A percentile compares a stretch with the other conserved stretches of the same genome.
These are phyloP conservation scores for Botrytis pseudocinerea DNA, from an alignment of 2,329 filamentous ascomycete species.

Conservation along the genomic window DNA sequence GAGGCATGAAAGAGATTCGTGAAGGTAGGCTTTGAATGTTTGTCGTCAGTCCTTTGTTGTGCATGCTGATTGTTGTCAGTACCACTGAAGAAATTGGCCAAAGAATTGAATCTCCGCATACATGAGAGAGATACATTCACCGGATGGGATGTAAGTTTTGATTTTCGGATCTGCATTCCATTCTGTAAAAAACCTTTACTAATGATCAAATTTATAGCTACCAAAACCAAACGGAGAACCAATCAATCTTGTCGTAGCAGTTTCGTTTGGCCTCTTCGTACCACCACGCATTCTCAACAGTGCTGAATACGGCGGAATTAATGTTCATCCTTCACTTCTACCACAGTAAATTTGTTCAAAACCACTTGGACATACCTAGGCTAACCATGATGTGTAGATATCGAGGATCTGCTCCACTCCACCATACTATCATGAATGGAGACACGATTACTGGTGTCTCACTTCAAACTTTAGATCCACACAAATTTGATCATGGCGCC, in stretches of 20 bases:
- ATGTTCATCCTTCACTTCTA: conserved; percentile 89
- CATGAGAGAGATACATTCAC: conserved; percentile 82
- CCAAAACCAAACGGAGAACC: conserved; percentile 48
- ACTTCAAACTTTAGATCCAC: conserved; percentile 80
- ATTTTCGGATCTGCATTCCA: neutral
- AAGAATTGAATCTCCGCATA: conserved; percentile 62
- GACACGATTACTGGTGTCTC: conserved; percentile 69
- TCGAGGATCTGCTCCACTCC: conserved; percentile 81
- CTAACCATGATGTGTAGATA: conserved; percentile 52
- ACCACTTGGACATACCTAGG: neutral
- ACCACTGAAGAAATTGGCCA: conserved; percentile 68
- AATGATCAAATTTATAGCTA: conserved; percentile 46
- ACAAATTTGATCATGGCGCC: conserved; percentile 74
- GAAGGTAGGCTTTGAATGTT: conserved; percentile 31
- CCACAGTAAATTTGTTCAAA: conserved; percentile 61
- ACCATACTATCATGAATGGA: conserved; percentile 73
- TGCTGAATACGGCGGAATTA: conserved; percentile 82
- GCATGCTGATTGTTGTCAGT: conserved; percentile 51
- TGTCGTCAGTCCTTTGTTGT: neutral
- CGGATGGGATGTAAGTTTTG: conserved; percentile 66
- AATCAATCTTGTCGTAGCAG: conserved; percentile 81
- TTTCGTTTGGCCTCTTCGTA: conserved; percentile 91
- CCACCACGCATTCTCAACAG: conserved; percentile 70
- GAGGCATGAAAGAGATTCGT: conserved; percentile 61
- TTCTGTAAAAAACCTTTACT: neutral